A percentile compares a stretch with the other conserved stretches of the same genome.
phyloP scores from a whole-genome alignment of 2,329 filamentous ascomycete genomes.

The Shiraia sp. region DNA sequence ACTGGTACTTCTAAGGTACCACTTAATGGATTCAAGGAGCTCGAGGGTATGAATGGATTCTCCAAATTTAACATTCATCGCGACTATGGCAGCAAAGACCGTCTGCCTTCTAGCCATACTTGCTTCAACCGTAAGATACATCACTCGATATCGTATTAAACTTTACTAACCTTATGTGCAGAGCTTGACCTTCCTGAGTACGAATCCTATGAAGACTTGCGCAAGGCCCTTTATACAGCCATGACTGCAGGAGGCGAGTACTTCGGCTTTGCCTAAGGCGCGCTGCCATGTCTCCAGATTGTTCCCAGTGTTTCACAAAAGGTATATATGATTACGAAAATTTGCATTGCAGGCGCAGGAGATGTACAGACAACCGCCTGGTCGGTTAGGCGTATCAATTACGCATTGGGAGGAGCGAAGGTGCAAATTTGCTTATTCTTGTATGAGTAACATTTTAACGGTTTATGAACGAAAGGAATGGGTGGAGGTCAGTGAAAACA shows the following conservation, averaged over 20 bases:
- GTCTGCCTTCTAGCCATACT: constrained; percentile 93
- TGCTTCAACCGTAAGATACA: constrained; percentile 94
- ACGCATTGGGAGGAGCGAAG: constrained; percentile 9
- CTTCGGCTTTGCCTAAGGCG: constrained; percentile 86
- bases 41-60: constrained; percentile 98
- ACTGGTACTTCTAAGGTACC: constrained; percentile 98
- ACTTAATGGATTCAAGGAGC: constrained; percentile 96
- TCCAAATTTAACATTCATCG: constrained; percentile 98
- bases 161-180: constrained; percentile 52
- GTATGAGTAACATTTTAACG: neutral
- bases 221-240: constrained; percentile 86
- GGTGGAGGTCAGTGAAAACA: constrained; percentile 1
- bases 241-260: constrained; percentile 98
- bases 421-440: neutral
- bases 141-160: neutral
- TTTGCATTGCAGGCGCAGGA: constrained; percentile 39
- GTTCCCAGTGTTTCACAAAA: constrained; percentile 3
- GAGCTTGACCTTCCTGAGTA: constrained; percentile 98
- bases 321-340: constrained; percentile 18
- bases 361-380: constrained; percentile 3
- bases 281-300: constrained; percentile 2
- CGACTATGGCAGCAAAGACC: constrained; percentile 95
- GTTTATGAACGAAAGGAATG: constrained; percentile 5
- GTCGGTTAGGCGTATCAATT: constrained; percentile 6
- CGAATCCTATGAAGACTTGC: constrained; percentile 89